Percentiles rank a stretch among this genome's conserved stretches.
phyloP scores from a whole-genome alignment of 2,329 filamentous ascomycete genomes.

The Thelonectria olida region DNA sequence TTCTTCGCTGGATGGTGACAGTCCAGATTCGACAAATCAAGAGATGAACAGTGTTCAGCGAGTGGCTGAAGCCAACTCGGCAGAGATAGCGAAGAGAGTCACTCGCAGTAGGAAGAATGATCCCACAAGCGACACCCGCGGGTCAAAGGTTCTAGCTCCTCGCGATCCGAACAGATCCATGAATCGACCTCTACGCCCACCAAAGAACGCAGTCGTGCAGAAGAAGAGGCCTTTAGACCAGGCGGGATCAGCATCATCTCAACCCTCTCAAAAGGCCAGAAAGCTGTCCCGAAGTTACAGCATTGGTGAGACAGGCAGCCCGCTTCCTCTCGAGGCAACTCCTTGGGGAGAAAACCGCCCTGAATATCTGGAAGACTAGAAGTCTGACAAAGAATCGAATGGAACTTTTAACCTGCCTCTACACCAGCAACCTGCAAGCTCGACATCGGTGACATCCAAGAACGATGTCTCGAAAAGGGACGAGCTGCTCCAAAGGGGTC shows the following conservation, averaged over 20 bases:
- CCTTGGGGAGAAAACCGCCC: background rate
- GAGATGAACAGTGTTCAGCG: background rate
- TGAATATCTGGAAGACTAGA: background rate
- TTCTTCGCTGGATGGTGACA: background rate
- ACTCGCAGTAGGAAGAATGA: conserved; percentile 13
- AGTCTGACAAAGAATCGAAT: background rate
- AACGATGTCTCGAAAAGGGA: conserved; percentile 8
- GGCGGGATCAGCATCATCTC: background rate
- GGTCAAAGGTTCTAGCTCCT: conserved; percentile 2
- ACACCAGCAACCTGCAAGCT: conserved; percentile 16
- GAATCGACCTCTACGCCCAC: background rate
- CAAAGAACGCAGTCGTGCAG: background rate
- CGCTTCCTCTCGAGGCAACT: conserved; percentile 25
- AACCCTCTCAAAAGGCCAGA: conserved; percentile 14
- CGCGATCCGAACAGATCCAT: conserved; percentile 5
- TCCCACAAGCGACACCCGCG: background rate
- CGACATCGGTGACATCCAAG: conserved; percentile 14
- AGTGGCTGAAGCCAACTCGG: background rate
- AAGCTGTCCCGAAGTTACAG: conserved; percentile 37
- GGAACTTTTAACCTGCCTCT: conserved; percentile 19
- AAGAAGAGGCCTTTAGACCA: background rate
- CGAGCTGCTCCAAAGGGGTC: conserved; percentile 15
- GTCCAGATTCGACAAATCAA: background rate
- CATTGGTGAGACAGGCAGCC: conserved; percentile 41
- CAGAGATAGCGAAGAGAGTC: background rate